Evolutionary conservation across 2,329 filamentous ascomycete species (phyloP), one percentile per base, ranked within the genome.

Genomic region (Fusarium acutatum): DNA sequence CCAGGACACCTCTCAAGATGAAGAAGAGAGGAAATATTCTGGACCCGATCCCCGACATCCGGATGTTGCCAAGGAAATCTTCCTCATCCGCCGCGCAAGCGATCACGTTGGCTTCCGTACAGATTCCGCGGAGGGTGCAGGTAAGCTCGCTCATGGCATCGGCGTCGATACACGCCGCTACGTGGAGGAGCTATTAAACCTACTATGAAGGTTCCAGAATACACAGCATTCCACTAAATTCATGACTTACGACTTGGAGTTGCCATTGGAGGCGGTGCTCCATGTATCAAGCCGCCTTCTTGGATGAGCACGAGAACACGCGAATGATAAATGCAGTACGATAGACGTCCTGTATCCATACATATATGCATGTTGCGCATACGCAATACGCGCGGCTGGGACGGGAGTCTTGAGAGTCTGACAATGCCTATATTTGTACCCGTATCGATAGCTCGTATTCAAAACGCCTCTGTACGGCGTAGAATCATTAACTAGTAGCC

Each of bases 111-210:
- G 82, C 47, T 81, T 83, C 46, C 81, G 83, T 24, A 79, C 77
- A n/a, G 81, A 85, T 75, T 66, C 83, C 69, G 78, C 83, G 20
- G 88, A 88, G 30, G 89, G 89, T 7, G 88, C 90, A 4, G 88
- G 86, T 26, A 87, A 88, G 62, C 81, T 94, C 72, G 90, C 89
- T 0, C 91, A 93, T 77, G 93, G 93, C 0, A 94, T 95, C 71
- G 93, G 93, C 0, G 87, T 95, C 38, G 93, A 95, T 84, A 94
- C 93, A 35, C 88, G 91, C 80, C 88, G 88, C 79, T 95, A 95
- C 80, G 89, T 95, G 8, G 93, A 95, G 80, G 90, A 90, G 3
- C 79, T 95, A 63, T 82, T 95, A 80, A 93, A 87, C 77, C 80
- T 94, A 78, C 67, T 83, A 37, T 83, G 67, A 72, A 26, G 58